A percentile compares a stretch with the other conserved stretches of the same genome.
phyloP scores from a whole-genome alignment of 345 rosid species.

The Salix caprea region DNA sequence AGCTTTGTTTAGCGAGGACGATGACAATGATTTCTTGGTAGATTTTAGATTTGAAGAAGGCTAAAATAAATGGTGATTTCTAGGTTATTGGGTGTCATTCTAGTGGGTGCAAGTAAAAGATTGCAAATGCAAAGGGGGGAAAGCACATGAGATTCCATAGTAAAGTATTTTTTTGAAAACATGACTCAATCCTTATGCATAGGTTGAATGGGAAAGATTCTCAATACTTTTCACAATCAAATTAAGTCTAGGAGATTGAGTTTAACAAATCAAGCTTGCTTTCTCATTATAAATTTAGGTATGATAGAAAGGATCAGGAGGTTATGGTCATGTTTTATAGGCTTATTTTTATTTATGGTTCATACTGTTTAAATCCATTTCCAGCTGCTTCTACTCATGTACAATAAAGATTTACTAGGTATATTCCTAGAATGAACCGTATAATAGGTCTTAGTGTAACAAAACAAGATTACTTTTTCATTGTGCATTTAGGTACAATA shows the following conservation, averaged over 20 bases:
- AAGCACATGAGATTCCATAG: neutral
- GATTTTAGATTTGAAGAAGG: neutral
- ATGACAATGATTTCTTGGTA: too few relatives aligned
- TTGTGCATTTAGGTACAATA: neutral
- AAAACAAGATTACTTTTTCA: neutral
- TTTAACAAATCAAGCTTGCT: neutral
- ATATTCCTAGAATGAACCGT: neutral
- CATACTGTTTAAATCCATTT: neutral
- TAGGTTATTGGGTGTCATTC: neutral
- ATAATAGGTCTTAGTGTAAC: too few relatives aligned
- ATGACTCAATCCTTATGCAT: neutral
- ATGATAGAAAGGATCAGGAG: neutral
- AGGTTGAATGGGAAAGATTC: neutral
- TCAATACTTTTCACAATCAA: neutral
- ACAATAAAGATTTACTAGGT: constrained; percentile 1
- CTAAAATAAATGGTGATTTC: neutral
- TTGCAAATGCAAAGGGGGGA: neutral
- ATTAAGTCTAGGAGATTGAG: neutral
- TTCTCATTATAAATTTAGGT: neutral
- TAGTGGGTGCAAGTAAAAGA: neutral
- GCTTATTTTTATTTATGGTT: neutral
- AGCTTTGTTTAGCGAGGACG: neutral
- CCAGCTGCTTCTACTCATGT: neutral
- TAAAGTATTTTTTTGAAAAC: neutral
- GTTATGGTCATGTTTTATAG: neutral